These are phyloP conservation scores for Macrophomina phaseolina DNA, from an alignment of 2,329 filamentous ascomycete genomes.

Conservation along the genomic window DNA sequence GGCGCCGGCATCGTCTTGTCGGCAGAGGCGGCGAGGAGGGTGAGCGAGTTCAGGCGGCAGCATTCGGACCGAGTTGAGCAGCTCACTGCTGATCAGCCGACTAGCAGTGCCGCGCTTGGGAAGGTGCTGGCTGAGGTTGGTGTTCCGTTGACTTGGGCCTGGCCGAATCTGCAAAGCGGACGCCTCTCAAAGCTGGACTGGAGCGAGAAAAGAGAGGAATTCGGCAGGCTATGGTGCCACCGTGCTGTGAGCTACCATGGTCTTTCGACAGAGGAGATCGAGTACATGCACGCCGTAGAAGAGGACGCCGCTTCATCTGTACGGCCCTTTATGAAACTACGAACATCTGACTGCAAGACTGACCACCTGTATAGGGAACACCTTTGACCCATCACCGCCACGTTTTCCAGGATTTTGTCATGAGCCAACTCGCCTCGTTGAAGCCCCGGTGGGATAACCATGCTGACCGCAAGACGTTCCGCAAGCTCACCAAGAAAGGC, in stretches of 20 bases:
- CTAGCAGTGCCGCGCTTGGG: conserved; percentile 58
- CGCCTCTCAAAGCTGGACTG: conserved; percentile 45
- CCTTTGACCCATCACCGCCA: conserved; percentile 44
- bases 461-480: conserved; percentile 29
- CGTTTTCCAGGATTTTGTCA: conserved; percentile 42
- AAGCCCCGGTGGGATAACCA: conserved; percentile 43
- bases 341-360: neutral
- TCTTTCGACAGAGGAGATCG: conserved; percentile 50
- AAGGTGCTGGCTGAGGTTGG: conserved; percentile 55
- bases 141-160: conserved; percentile 53
- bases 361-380: conserved; percentile 34
- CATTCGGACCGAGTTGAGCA: conserved; percentile 52
- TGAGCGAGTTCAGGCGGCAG: conserved; percentile 49
- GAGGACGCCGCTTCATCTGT: conserved; percentile 44
- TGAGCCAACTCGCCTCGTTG: conserved; percentile 35
- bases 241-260: conserved; percentile 58
- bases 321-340: conserved; percentile 13
- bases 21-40: conserved; percentile 53
- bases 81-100: conserved; percentile 55
- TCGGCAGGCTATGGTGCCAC: conserved; percentile 54
- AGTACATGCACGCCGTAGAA: conserved; percentile 54
- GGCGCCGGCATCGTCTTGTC: conserved; percentile 61
- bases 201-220: conserved; percentile 23
- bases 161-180: conserved; percentile 56
- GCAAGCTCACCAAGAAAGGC: conserved; percentile 9